Evolutionary conservation across 306 rosid genomes (phyloP).

Genomic region (Glycine latifolia): DNA sequence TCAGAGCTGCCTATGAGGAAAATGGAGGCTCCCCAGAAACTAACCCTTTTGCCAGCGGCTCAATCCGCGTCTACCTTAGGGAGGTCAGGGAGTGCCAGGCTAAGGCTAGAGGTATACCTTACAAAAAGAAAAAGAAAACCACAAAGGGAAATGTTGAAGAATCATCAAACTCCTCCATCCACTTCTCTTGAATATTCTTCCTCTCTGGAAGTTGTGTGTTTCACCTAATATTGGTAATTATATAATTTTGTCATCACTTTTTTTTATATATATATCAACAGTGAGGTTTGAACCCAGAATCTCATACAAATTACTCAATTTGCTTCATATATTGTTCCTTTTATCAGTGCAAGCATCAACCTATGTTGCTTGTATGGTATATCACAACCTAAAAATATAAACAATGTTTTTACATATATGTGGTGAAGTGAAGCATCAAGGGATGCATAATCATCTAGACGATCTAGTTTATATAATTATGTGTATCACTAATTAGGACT

Average conservation of each 20-base stretch:
- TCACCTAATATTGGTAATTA: constrained; percentile 52
- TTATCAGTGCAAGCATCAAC: background rate
- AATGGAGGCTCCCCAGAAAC: constrained; percentile 81
- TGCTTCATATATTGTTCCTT: background rate
- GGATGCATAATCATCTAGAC: background rate
- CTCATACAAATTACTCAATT: background rate
- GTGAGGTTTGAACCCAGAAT: background rate
- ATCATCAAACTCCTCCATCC: constrained; percentile 49
- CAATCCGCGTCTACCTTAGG: constrained; percentile 83
- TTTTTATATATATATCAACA: background rate
- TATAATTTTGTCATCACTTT: background rate
- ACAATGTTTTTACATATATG: background rate
- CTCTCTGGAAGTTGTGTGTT: background rate
- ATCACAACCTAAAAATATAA: background rate
- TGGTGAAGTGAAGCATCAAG: background rate
- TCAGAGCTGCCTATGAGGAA: constrained; percentile 97
- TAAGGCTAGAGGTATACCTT: constrained; percentile 95
- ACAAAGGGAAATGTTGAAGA: constrained; percentile 42
- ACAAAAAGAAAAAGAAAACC: constrained; percentile 93
- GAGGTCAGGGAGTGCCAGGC: constrained; percentile 95
- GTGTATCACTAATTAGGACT: background rate
- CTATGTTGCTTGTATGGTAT: background rate
- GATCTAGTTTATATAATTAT: background rate
- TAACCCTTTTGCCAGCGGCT: constrained; percentile 84
- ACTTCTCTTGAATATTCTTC: constrained; percentile 59